Percentiles rank a stretch among this genome's conserved stretches.
Evolutionary conservation across 768 basidiomycete species (phyloP).

Genomic region (Lentinus tigrinus): DNA sequence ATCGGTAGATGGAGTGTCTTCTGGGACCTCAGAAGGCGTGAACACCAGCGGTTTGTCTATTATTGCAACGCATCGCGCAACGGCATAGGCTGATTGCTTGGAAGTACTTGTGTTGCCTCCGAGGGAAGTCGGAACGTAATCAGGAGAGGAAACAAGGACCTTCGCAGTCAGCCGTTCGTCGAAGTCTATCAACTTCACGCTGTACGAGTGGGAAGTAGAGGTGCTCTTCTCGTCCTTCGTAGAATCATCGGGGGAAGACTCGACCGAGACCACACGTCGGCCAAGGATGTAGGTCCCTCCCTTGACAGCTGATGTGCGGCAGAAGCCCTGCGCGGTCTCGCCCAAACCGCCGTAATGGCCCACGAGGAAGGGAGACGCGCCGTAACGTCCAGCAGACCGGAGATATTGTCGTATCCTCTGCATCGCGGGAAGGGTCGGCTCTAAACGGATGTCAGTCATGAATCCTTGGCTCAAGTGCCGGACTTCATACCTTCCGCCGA

Average conservation of each 20-base stretch:
- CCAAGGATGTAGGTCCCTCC: slow-evolving; percentile 76
- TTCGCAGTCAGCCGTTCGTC: slow-evolving; percentile 56
- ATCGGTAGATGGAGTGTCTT: slow-evolving; percentile 16
- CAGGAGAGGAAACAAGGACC: slow-evolving; percentile 51
- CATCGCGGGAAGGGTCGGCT: slow-evolving; percentile 64
- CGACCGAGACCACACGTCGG: slow-evolving; percentile 37
- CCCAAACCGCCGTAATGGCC: slow-evolving; percentile 94
- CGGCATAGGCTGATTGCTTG: slow-evolving; percentile 14
- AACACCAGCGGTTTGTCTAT: slow-evolving; percentile 41
- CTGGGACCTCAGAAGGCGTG: slow-evolving; percentile 25
- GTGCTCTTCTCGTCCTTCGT: slow-evolving; percentile 3
- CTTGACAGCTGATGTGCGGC: slow-evolving; percentile 80
- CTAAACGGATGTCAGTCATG: slow-evolving; percentile 37
- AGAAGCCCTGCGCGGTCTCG: slow-evolving; percentile 90
- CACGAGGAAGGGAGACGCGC: slow-evolving; percentile 85
- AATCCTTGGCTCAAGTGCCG: not conserved
- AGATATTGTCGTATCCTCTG: slow-evolving; percentile 72
- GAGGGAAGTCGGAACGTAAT: slow-evolving; percentile 22
- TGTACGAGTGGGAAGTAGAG: slow-evolving; percentile 29
- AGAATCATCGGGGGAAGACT: slow-evolving; percentile 13
- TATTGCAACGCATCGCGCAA: slow-evolving; percentile 53
- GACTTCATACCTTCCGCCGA: slow-evolving; percentile 51
- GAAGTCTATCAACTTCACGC: slow-evolving; percentile 56
- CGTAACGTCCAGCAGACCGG: slow-evolving; percentile 81
- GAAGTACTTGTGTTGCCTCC: not conserved